A percentile compares a stretch with the other conserved stretches of the same genome.
These are phyloP conservation scores for Xylariaceae sp. DNA, from an alignment of 2,329 filamentous ascomycete genomes.

Conservation along the genomic window DNA sequence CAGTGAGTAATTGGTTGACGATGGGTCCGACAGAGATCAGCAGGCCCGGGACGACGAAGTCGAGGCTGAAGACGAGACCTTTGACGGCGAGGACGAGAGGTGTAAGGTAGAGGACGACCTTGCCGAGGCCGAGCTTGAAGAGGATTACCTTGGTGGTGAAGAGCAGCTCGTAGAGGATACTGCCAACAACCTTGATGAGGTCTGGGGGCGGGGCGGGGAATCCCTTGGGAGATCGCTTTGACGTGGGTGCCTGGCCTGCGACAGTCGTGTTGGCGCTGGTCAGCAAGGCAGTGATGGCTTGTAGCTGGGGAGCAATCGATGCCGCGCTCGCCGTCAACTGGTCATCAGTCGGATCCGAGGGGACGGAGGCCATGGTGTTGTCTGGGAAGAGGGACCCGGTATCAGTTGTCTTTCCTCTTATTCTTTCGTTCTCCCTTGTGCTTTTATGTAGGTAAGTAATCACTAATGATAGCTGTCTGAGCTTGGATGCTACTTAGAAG, in stretches of 20 bases:
- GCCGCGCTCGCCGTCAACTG: conserved; percentile 16
- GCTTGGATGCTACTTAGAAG: conserved; percentile 22
- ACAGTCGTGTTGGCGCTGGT: conserved; percentile 13
- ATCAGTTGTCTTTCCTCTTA: conserved; percentile 9
- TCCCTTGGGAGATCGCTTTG: neutral
- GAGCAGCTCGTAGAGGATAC: conserved; percentile 24
- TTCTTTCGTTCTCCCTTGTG: too few species aligned
- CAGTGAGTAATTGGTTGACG: conserved; percentile 23
- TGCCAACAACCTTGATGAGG: conserved; percentile 23
- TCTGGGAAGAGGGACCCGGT: conserved; percentile 9
- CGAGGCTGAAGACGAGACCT: conserved; percentile 21
- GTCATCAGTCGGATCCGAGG: conserved; percentile 16
- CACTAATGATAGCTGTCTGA: conserved; percentile 26
- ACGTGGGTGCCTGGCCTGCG: conserved; percentile 16
- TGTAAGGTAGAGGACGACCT: conserved; percentile 21
- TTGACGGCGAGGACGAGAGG: conserved; percentile 22
- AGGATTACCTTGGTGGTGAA: conserved; percentile 25
- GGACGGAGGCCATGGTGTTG: conserved; percentile 16
- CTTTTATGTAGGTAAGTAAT: neutral
- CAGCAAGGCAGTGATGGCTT: conserved; percentile 21
- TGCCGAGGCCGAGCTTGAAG: conserved; percentile 27
- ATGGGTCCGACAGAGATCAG: conserved; percentile 22
- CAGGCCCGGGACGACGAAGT: conserved; percentile 21
- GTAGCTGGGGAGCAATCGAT: conserved; percentile 22
- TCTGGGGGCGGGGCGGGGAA: conserved; percentile 17